A percentile compares a stretch with the other conserved stretches of the same genome.
Conservation (phyloP, 257 asterid species). For the Penstemon davidsonii region DNA sequence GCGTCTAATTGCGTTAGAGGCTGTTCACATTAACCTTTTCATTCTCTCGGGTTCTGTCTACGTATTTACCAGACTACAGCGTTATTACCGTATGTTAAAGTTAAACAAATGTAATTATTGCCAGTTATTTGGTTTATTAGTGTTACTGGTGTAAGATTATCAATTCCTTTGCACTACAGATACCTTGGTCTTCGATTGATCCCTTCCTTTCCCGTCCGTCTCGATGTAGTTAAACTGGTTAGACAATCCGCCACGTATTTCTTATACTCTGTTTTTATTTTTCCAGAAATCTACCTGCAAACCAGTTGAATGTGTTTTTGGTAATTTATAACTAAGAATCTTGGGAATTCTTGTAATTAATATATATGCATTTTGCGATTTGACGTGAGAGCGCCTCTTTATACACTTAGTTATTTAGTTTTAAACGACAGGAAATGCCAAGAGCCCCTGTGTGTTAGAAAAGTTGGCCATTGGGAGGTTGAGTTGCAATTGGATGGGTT, state of each 20-base stretch:
- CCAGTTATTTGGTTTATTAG: conserved; percentile 19
- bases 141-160: conserved; percentile 27
- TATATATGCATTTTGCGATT: neutral
- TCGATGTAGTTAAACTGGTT: conserved; percentile 12
- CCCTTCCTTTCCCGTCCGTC: conserved; percentile 13
- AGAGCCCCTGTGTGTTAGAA: neutral
- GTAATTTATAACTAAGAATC: neutral
- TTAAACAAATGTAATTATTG: conserved; percentile 32
- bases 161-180: conserved; percentile 8
- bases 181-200: conserved; percentile 18
- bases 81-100: conserved; percentile 26
- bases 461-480: no score
- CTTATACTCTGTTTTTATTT: conserved; percentile 9
- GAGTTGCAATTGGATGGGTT: neutral
- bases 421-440: neutral
- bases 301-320: conserved; percentile 11
- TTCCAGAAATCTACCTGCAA: neutral
- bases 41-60: conserved; percentile 20
- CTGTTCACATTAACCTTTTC: conserved; percentile 23
- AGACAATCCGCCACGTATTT: conserved; percentile 18
- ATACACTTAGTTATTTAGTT: conserved; percentile 5
- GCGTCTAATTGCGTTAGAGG: conserved; percentile 20
- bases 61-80: conserved; percentile 22
- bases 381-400: neutral
- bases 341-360: conserved; percentile 9